These are phyloP conservation scores for Phragmites australis DNA, from an alignment of 176 grass and related monocot species.

Conservation along the genomic window DNA sequence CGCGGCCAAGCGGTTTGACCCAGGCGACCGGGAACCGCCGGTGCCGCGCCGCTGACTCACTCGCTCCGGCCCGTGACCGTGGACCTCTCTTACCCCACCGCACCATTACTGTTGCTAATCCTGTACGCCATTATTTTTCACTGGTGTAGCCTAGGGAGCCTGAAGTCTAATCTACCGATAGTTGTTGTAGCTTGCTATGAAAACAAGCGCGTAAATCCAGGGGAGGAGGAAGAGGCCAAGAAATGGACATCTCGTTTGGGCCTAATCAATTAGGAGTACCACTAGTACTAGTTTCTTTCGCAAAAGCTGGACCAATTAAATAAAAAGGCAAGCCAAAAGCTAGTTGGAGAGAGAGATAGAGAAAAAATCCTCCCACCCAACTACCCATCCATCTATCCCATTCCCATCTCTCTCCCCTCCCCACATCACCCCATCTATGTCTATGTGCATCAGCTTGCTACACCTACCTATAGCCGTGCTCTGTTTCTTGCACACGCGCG, in stretches of 20 bases:
- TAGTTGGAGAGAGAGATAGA: not conserved
- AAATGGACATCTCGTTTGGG: slow-evolving; percentile 39
- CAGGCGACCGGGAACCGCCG: slow-evolving; percentile 36
- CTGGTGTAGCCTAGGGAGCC: not conserved
- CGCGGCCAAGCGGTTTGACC: slow-evolving; percentile 29
- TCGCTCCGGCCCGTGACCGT: slow-evolving; percentile 21
- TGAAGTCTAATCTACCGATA: not conserved
- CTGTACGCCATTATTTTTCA: not conserved
- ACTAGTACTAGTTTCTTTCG: slow-evolving; percentile 26
- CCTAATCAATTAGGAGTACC: slow-evolving; percentile 38
- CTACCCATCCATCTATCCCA: slow-evolving; percentile 24
- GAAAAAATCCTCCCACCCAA: slow-evolving; percentile 33
- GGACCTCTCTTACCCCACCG: slow-evolving; percentile 15
- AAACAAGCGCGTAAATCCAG: slow-evolving; percentile 16
- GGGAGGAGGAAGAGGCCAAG: slow-evolving; percentile 32
- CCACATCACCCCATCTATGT: slow-evolving; percentile 20
- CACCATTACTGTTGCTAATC: slow-evolving; percentile 15
- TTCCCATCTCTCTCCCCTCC: slow-evolving; percentile 25
- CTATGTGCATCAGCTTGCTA: slow-evolving; percentile 12
- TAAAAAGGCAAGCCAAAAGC: slow-evolving; percentile 27
- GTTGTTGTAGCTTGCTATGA: slow-evolving; percentile 26
- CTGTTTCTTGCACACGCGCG: not conserved
- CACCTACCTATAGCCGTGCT: slow-evolving; percentile 30
- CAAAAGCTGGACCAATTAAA: slow-evolving; percentile 50
- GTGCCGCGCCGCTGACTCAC: slow-evolving; percentile 60